These are phyloP conservation scores for Xylaria sp. DNA, from an alignment of 2,329 filamentous ascomycete species.

Conservation along the genomic window DNA sequence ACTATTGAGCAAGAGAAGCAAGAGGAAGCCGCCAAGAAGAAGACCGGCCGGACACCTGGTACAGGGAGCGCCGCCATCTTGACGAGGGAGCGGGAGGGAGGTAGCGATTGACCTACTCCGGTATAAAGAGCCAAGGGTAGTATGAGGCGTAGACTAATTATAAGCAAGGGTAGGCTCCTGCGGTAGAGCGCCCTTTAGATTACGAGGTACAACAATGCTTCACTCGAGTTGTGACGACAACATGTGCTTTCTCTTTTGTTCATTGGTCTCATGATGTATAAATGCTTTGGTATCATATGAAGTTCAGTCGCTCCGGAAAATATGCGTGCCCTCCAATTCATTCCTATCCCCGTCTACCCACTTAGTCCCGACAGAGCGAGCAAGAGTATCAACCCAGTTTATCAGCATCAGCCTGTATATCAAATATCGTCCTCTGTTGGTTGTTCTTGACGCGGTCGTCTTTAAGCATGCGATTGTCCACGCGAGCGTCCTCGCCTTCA, in stretches of 20 bases:
- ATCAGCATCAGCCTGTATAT: slow-evolving; percentile 78
- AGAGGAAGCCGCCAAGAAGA: slow-evolving; percentile 97
- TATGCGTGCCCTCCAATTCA: slow-evolving; percentile 21
- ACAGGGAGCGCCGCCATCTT: slow-evolving; percentile 78
- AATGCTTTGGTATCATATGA: slow-evolving; percentile 50
- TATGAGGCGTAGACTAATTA: slow-evolving; percentile 28
- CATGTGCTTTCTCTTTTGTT: slow-evolving; percentile 24
- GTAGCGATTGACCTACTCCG: slow-evolving; percentile 42
- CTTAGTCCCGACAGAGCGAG: not conserved
- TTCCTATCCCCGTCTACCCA: not conserved
- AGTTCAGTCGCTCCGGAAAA: slow-evolving; percentile 44
- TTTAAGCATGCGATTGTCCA: slow-evolving; percentile 91
- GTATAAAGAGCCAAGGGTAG: slow-evolving; percentile 1
- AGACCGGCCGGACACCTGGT: slow-evolving; percentile 80
- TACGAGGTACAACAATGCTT: slow-evolving; percentile 30
- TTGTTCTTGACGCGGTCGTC: slow-evolving; percentile 80
- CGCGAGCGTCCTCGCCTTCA: slow-evolving; percentile 88
- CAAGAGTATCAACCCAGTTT: slow-evolving; percentile 70
- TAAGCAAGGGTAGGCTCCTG: slow-evolving; percentile 17
- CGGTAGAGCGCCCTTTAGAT: slow-evolving; percentile 17
- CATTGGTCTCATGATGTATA: slow-evolving; percentile 39
- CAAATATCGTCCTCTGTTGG: slow-evolving; percentile 74
- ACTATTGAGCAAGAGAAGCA: slow-evolving; percentile 99
- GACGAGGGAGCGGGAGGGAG: slow-evolving; percentile 67
- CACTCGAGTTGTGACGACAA: slow-evolving; percentile 11